Percentiles rank a stretch among this genome's conserved stretches.
phyloP scores from a whole-genome alignment of 768 basidiomycete genomes.

The Auricularia sp. region DNA sequence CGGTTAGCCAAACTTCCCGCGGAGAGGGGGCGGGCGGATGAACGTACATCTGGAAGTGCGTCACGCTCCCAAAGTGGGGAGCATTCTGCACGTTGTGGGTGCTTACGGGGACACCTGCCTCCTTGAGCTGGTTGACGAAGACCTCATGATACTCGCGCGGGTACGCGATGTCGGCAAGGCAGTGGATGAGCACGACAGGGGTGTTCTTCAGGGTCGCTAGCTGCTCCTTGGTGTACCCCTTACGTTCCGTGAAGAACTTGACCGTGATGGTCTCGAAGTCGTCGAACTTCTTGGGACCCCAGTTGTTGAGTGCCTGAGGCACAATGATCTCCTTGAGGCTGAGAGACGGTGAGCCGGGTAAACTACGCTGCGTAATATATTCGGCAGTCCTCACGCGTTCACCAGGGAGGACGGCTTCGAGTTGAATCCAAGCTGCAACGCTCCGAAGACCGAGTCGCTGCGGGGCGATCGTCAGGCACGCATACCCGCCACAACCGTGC shows the following conservation, averaged over 20 bases:
- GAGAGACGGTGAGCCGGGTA: neutral
- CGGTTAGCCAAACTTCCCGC: neutral
- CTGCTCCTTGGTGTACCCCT: neutral
- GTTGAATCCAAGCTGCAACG: neutral
- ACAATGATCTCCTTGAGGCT: neutral
- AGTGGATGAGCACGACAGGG: neutral
- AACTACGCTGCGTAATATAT: neutral
- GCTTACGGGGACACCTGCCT: neutral
- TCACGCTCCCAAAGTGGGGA: neutral
- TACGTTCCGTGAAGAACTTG: conserved; percentile 2
- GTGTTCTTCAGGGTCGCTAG: neutral
- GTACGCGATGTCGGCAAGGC: conserved; percentile 1
- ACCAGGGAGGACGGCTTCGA: neutral
- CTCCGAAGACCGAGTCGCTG: neutral
- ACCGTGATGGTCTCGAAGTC: neutral
- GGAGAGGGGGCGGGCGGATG: neutral
- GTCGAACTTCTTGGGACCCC: neutral
- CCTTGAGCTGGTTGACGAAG: neutral
- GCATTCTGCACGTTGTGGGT: neutral
- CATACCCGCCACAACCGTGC: too few species aligned
- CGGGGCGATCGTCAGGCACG: neutral
- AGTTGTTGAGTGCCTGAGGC: neutral
- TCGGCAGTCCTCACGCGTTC: neutral
- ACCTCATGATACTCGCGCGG: neutral
- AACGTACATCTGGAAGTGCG: neutral